Percentiles rank a stretch among this genome's conserved stretches.
Conservation (phyloP, 1,284 basidiomycete genomes). For the Meripilus lineatus region DNA sequence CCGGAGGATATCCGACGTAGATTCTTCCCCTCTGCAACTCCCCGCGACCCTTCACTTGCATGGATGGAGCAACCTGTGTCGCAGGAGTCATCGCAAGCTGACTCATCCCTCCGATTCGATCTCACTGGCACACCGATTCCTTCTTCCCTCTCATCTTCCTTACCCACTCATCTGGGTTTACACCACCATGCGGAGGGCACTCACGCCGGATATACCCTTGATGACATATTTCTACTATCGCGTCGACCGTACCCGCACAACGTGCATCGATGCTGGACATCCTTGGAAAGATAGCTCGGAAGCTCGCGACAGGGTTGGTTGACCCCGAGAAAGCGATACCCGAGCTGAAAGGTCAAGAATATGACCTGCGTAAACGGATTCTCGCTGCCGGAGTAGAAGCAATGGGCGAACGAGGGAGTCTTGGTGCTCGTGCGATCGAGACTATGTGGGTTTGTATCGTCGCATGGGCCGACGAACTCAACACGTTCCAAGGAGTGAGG, state of each 20-base stretch:
- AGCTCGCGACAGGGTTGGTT: conserved; percentile 29
- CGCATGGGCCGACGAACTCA: conserved; percentile 44
- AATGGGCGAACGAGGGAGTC: conserved; percentile 58
- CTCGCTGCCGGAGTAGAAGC: conserved; percentile 62
- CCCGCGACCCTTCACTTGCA: conserved; percentile 65
- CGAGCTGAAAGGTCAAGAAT: conserved; percentile 43
- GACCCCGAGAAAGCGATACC: conserved; percentile 25
- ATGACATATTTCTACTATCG: conserved; percentile 81
- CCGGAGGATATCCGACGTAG: conserved; percentile 79
- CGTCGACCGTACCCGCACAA: conserved; percentile 81
- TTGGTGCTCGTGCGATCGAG: conserved; percentile 64
- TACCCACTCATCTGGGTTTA: conserved; percentile 82
- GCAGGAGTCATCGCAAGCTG: conserved; percentile 14
- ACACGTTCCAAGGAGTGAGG: conserved; percentile 47
- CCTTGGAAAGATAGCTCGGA: conserved; percentile 54
- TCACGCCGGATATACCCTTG: conserved; percentile 84
- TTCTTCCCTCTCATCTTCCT: conserved; percentile 37
- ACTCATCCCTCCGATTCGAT: conserved; percentile 60
- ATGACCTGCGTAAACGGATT: conserved; percentile 49
- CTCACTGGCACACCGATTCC: conserved; percentile 67
- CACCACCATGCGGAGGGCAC: conserved; percentile 86
- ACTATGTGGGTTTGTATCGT: conserved; percentile 68
- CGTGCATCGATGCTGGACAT: conserved; percentile 79
- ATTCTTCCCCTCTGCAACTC: conserved; percentile 76
- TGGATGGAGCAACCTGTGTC: conserved; percentile 56